Base-by-base conservation (phyloP, 371 early-diverging fungal species). In the Smittium mucronatum region DNA sequence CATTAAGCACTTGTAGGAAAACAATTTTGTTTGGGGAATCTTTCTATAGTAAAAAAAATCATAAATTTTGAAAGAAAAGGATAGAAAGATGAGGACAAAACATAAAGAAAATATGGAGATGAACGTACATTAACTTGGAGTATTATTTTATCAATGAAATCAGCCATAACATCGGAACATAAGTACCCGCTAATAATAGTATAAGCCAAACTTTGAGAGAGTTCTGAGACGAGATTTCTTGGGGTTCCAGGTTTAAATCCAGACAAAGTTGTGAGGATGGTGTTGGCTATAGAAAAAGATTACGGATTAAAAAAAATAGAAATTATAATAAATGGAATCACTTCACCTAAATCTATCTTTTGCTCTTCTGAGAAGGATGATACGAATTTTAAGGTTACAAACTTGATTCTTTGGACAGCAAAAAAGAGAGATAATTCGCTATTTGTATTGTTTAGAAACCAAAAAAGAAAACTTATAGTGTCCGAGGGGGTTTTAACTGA, bases 391-490 rank as follows among this genome's bases (percentile, higher is more conserved):
- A 82, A 79, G 25, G 88, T 82, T 35, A 93, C 80, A 5, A 84
- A 78, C 66, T 86, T 89, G 1, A 91, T 71, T 59, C 91, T 84
- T 59, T 85, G 80, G 1, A 85, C 79, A 2, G 88, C 82, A 70
- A 88, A 92, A 58, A 88, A 85, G 73, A 85, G 84, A 11, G 92
- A 87, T 72, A 86, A 90, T 2, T 88, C 88, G 68, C 79, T 82
- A 11, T 82, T 79, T 5, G 91, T 86, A 72, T 80, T 83, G 68
- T 89, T 86, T 36, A 94, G 77, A 36, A 94, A 80, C 65, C 84
- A 75, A 70, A 87, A 84, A 70, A 91, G 79, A 75, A 83, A 81
- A 58, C 78, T 81, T 0, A 89, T 87, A 0, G 91, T 86, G 35
- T 88, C 88, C 30, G 86, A 81, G 1, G 91, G 91, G 0, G 88